Base-by-base conservation (phyloP, 495 filamentous ascomycete genomes). In the Aspergillus baeticus region DNA sequence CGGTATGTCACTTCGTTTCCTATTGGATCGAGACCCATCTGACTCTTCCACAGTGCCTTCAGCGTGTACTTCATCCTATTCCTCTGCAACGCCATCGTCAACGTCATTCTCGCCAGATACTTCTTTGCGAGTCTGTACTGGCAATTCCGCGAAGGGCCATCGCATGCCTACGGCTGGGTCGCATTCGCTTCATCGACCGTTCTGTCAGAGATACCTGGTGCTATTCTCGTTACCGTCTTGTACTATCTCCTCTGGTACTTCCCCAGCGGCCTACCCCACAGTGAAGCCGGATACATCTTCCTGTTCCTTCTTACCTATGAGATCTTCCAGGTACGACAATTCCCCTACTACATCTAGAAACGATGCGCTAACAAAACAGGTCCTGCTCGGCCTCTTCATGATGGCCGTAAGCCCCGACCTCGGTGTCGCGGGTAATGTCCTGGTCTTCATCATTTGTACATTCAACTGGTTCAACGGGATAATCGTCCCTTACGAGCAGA, bases 391-490 rank as follows among this genome's bases (percentile, higher is more conserved):
- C 11, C 29, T 50, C 5, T 50, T 50, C 46, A 50, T 50, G 46
- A 50, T 50, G 46, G 46, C 46, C 17, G 15, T 50, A 15, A 50
- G 46, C 33, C 46, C 46, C 2, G 46, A 50, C 20, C 46, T 50
- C 31, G 46, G 46, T 14, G 46, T 50, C 15, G 46, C 46, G 13
- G 46, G 46, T 1, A 50, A 50, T 20, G 14, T 35, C 14, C 46
- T 50, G n/a, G 46, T 50, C 29, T 50, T 50, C 31, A 50, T 50
- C 20, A 8, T 50, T n/a, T 50, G 46, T 15, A 50, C 46, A 26
- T 50, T 50, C 15, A 50, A 50, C 29, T 50, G 46, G 46, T 50
- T 50, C 46, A 50, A 50, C 33, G 46, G 46, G 4, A 50, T 50
- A 0, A 36, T 50, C 8, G 46, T 50, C 10, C 46, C 46, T 2